Evolutionary conservation across 2,329 filamentous ascomycete species (phyloP).

Genomic region (Penicillium sp.): DNA sequence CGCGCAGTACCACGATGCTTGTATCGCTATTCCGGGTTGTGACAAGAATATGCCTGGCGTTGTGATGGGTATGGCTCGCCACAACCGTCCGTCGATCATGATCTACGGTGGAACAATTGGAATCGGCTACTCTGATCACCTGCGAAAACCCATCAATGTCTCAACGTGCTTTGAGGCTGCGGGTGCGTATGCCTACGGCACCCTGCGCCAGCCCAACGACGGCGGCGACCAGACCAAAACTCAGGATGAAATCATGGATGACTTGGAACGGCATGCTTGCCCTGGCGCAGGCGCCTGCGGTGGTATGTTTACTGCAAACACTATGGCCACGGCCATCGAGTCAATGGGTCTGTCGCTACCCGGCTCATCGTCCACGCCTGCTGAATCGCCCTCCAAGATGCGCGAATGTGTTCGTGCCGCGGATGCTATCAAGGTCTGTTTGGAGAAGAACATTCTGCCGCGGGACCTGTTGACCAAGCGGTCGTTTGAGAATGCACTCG

Average conservation of each 20-base stretch:
- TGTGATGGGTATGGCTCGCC: constrained; percentile 83
- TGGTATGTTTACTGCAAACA: constrained; percentile 94
- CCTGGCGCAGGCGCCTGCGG: constrained; percentile 77
- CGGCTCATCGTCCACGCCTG: constrained; percentile 80
- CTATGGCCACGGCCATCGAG: constrained; percentile 88
- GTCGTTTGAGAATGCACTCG: constrained; percentile 83
- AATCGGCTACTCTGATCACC: constrained; percentile 75
- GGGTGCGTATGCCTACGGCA: constrained; percentile 77
- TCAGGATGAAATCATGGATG: constrained; percentile 75
- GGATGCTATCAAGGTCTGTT: constrained; percentile 72
- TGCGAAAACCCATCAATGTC: constrained; percentile 81
- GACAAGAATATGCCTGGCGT: constrained; percentile 98
- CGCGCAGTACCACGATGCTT: constrained; percentile 89
- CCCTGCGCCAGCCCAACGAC: constrained; percentile 67
- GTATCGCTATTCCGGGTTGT: constrained; percentile 88
- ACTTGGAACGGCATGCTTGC: constrained; percentile 77
- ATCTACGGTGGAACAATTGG: constrained; percentile 91
- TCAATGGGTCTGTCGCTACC: constrained; percentile 81
- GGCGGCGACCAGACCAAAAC: constrained; percentile 63
- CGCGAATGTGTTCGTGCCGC: constrained; percentile 82
- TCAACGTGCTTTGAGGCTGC: constrained; percentile 84
- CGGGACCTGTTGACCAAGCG: constrained; percentile 75
- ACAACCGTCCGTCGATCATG: constrained; percentile 92
- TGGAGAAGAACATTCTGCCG: constrained; percentile 80
- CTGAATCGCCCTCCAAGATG: constrained; percentile 76